Evolutionary conservation across 805 yeast species (phyloP).

Genomic region (Candida silvatica): DNA sequence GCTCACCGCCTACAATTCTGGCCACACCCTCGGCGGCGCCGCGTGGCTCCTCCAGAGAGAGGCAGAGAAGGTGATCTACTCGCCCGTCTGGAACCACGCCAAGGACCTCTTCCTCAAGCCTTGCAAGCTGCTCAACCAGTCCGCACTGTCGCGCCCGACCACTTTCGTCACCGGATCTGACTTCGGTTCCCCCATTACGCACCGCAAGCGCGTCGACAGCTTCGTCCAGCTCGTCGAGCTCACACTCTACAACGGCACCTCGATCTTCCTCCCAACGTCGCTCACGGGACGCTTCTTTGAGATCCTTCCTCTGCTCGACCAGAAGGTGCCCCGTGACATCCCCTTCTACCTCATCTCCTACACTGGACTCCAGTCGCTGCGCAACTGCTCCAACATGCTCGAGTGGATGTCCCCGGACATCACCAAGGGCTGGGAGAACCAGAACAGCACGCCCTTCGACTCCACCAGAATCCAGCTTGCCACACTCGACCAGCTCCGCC

Average conservation of each 20-base stretch:
- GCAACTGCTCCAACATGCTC: slow-evolving; percentile 79
- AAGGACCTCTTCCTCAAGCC: slow-evolving; percentile 77
- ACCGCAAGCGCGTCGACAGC: slow-evolving; percentile 53
- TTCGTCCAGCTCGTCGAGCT: slow-evolving; percentile 57
- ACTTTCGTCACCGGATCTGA: slow-evolving; percentile 71
- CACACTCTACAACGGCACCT: slow-evolving; percentile 65
- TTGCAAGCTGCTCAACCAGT: slow-evolving; percentile 42
- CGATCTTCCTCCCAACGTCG: slow-evolving; percentile 76
- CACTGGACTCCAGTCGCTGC: slow-evolving; percentile 68
- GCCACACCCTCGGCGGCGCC: slow-evolving; percentile 90
- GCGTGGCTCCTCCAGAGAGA: slow-evolving; percentile 67
- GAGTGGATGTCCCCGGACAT: slow-evolving; percentile 95
- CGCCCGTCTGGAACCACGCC: slow-evolving; percentile 93
- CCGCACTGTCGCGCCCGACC: slow-evolving; percentile 67
- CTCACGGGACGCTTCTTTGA: slow-evolving; percentile 78
- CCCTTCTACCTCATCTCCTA: slow-evolving; percentile 75
- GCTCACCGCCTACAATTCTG: slow-evolving; percentile 81
- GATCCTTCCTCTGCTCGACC: slow-evolving; percentile 36
- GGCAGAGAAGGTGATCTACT: slow-evolving; percentile 76
- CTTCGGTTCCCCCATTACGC: slow-evolving; percentile 55
- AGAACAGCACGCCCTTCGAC: slow-evolving; percentile 72
- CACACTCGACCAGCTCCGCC: slow-evolving; percentile 45
- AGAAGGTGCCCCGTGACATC: slow-evolving; percentile 22
- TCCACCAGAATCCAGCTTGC: slow-evolving; percentile 44
- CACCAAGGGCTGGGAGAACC: slow-evolving; percentile 76